A percentile compares a stretch with the other conserved stretches of the same genome.
phyloP scores from a whole-genome alignment of 257 asterid genomes.

The Solanum clarkiae region DNA sequence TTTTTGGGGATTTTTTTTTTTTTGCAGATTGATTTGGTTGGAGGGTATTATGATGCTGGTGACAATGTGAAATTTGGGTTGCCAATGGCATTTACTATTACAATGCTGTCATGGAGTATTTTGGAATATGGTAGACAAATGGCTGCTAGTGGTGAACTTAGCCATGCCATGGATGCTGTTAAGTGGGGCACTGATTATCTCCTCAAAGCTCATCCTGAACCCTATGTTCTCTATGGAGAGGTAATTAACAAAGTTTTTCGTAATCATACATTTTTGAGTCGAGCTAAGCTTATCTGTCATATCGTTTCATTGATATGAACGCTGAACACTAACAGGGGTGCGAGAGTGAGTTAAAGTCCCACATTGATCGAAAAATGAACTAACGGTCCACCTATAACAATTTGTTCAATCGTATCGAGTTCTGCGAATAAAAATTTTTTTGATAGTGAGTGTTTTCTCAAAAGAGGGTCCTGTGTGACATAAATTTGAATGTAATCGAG shows the following conservation, averaged over 20 bases:
- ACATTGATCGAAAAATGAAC: too few species aligned
- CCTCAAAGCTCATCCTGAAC: conserved; percentile 89
- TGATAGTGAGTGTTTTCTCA: too few species aligned
- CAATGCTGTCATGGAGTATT: conserved; percentile 94
- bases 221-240: conserved; percentile 87
- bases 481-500: too few species aligned
- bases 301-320: too few species aligned
- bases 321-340: too few species aligned
- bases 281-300: too few species aligned
- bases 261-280: too few species aligned
- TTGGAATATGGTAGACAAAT: conserved; percentile 77
- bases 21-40: conserved; percentile 80
- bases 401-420: too few species aligned
- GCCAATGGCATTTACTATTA: conserved; percentile 92
- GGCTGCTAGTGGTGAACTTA: conserved; percentile 67
- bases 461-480: rapidly evolving
- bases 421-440: too few species aligned
- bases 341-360: too few species aligned
- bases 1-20: not conserved
- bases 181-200: conserved; percentile 98
- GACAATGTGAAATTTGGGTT: conserved; percentile 94
- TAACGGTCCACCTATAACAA: too few species aligned
- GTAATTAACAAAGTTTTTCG: too few species aligned
- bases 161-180: conserved; percentile 72
- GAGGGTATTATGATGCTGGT: conserved; percentile 98